phyloP scores from a whole-genome alignment of 1,284 basidiomycete species.

The Coniferiporia sulphurascens region DNA sequence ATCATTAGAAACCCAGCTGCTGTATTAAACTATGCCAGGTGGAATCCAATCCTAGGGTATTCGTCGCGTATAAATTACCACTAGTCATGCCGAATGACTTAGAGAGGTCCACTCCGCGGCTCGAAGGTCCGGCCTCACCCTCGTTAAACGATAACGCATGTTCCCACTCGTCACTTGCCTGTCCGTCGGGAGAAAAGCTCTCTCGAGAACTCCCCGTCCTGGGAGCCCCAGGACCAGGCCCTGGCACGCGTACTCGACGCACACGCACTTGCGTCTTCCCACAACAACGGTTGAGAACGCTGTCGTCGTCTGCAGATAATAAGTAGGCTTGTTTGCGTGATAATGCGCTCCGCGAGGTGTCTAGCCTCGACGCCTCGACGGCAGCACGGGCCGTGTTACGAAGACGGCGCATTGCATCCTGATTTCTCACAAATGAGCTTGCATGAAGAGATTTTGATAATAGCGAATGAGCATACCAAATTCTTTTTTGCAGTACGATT shows the following conservation, averaged over 20 bases:
- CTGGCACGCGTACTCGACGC: constrained; percentile 18
- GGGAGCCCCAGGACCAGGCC: neutral
- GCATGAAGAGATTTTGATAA: neutral
- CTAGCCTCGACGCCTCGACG: constrained; percentile 32
- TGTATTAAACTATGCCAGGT: constrained; percentile 65
- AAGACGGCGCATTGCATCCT: constrained; percentile 49
- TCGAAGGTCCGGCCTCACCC: neutral
- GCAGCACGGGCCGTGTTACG: constrained; percentile 49
- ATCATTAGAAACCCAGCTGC: constrained; percentile 51
- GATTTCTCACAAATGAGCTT: neutral
- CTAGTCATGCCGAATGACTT: neutral
- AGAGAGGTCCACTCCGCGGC: neutral
- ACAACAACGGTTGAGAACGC: constrained; percentile 57
- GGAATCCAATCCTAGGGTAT: constrained; percentile 42
- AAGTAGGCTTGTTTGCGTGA: constrained; percentile 16
- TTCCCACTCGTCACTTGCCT: neutral
- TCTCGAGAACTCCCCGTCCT: neutral
- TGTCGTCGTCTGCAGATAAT: constrained; percentile 10
- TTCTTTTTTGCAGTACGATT: constrained; percentile 46
- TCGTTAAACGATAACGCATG: constrained; percentile 6
- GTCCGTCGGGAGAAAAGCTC: constrained; percentile 1
- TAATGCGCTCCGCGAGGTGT: constrained; percentile 28
- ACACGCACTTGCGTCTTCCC: constrained; percentile 51
- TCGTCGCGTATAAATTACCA: constrained; percentile 1
- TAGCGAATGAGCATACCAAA: constrained; percentile 34